These are phyloP conservation scores for Prunus dulcis DNA, from an alignment of 306 rosid species.

Conservation along the genomic window DNA sequence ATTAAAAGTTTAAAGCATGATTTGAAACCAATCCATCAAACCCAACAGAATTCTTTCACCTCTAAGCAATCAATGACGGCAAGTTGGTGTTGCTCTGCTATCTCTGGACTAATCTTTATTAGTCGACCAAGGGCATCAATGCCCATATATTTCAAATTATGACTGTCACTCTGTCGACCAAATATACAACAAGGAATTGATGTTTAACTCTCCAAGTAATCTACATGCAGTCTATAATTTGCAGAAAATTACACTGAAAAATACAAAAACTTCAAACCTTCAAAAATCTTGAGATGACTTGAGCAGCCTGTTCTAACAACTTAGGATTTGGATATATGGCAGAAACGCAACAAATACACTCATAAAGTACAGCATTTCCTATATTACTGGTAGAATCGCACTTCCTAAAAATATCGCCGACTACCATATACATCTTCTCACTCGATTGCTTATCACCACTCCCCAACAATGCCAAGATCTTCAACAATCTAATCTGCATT, in stretches of 20 bases:
- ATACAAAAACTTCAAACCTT: slow-evolving; percentile 49
- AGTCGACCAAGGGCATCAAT: slow-evolving; percentile 94
- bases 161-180: slow-evolving; percentile 78
- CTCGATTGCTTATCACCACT: slow-evolving; percentile 87
- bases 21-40: neutral
- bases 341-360: slow-evolving; percentile 76
- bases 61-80: slow-evolving; percentile 99
- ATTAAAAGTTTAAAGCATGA: slow-evolving; percentile 11
- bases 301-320: slow-evolving; percentile 81
- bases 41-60: slow-evolving; percentile 41
- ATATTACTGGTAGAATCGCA: slow-evolving; percentile 73
- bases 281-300: slow-evolving; percentile 81
- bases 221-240: neutral
- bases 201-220: neutral
- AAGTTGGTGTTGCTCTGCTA: slow-evolving; percentile 94
- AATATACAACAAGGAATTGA: neutral
- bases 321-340: slow-evolving; percentile 71
- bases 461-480: slow-evolving; percentile 79
- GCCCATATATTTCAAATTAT: slow-evolving; percentile 96
- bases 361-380: slow-evolving; percentile 91
- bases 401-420: slow-evolving; percentile 79
- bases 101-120: slow-evolving; percentile 76
- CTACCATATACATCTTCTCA: slow-evolving; percentile 78
- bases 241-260: neutral
- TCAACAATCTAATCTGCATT: slow-evolving; percentile 83